These are phyloP conservation scores for Saksenaea vasiformis DNA, from an alignment of 371 early-diverging fungal species.

Conservation along the genomic window DNA sequence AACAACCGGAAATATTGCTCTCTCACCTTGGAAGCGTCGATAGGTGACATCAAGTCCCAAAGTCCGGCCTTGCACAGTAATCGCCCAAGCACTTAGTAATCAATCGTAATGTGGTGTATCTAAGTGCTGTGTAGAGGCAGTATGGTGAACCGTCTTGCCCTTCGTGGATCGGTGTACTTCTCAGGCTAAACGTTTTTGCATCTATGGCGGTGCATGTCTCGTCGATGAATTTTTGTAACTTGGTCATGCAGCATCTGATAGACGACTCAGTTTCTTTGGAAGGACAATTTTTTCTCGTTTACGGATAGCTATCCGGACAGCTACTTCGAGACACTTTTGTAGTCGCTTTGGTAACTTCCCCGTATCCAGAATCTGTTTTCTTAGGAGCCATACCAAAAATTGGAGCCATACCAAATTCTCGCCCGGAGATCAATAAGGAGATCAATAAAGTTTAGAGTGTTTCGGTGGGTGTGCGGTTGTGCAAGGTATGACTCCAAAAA, in stretches of 20 bases:
- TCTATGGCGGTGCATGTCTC: not conserved
- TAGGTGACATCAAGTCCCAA: not conserved
- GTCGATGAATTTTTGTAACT: not conserved
- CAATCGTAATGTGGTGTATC: not conserved
- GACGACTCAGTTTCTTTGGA: not conserved
- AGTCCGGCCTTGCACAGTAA: not conserved
- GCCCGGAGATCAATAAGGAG: too few relatives aligned
- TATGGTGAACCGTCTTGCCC: not conserved
- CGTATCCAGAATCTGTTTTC: not conserved
- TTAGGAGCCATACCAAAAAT: too few relatives aligned
- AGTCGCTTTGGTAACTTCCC: not conserved
- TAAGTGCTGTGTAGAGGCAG: not conserved
- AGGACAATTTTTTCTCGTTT: not conserved
- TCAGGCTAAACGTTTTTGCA: not conserved
- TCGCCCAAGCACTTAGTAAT: not conserved
- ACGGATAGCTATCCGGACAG: not conserved
- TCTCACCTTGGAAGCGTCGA: not conserved
- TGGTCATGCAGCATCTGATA: not conserved
- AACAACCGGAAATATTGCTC: not conserved
- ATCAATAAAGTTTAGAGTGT: too few relatives aligned
- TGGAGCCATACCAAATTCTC: too few relatives aligned
- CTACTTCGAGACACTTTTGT: not conserved
- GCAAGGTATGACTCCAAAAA: too few relatives aligned
- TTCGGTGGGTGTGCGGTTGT: too few relatives aligned
- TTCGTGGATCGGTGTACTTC: conserved; percentile 2